Conservation (phyloP, 2,329 filamentous ascomycete species). For the Arthroderma uncinatum region DNA sequence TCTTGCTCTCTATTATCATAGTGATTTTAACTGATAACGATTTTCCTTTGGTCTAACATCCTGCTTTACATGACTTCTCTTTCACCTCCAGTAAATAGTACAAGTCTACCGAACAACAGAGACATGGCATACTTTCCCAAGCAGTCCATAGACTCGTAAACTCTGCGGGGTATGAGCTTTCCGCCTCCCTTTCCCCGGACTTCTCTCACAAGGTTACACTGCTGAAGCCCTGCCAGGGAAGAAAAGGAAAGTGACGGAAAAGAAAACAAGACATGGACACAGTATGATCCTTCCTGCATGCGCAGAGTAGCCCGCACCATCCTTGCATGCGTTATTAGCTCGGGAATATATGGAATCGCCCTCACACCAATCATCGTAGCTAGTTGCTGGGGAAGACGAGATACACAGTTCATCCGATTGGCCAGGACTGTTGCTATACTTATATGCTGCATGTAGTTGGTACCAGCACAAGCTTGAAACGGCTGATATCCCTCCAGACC, state of each 20-base stretch:
- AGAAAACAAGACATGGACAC: background rate
- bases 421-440: background rate
- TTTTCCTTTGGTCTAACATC: no score
- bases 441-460: background rate
- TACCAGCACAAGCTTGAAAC: conserved; percentile 1
- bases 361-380: background rate
- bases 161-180: background rate
- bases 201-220: background rate
- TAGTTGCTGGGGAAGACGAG: background rate
- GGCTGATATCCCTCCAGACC: background rate
- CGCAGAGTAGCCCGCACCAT: background rate
- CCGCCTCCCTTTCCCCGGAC: background rate
- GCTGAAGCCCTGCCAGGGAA: background rate
- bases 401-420: background rate
- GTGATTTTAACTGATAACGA: no score
- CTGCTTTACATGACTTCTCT: no score
- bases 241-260: background rate
- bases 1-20: background rate
- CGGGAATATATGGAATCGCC: background rate
- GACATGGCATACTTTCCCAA: background rate
- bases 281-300: background rate
- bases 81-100: no score
- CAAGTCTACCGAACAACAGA: background rate
- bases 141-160: background rate
- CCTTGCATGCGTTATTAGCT: conserved; percentile 1